Evolutionary conservation across 306 rosid species (phyloP).

Genomic region (Trifolium fragiferum): DNA sequence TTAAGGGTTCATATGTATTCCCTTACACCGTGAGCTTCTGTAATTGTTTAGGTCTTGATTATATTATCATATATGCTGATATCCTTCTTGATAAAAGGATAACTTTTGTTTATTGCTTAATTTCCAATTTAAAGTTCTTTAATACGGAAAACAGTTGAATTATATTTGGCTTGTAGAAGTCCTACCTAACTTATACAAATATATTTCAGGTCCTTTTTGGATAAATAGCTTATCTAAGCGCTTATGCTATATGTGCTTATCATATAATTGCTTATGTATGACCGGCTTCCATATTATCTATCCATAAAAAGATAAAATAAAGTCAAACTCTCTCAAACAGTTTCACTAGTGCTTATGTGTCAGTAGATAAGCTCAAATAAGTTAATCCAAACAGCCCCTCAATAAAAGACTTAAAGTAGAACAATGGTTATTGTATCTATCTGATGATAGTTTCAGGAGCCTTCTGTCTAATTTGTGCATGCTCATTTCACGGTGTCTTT

Average conservation of each 20-base stretch:
- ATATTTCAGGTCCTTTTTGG: conserved; percentile 7
- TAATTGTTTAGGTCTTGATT: conserved; percentile 13
- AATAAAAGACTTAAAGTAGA: conserved; percentile 2
- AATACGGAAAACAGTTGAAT: conserved; percentile 11
- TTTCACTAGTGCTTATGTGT: background rate
- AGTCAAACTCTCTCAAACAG: background rate
- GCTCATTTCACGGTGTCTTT: conserved; percentile 1
- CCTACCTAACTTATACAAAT: conserved; percentile 9
- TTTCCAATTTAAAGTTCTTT: conserved; percentile 18
- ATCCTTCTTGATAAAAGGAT: conserved; percentile 27
- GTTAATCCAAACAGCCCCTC: background rate
- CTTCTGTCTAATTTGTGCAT: conserved; percentile 1
- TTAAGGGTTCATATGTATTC: conserved; percentile 10
- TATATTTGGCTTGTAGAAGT: conserved; percentile 9
- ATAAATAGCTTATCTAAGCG: background rate
- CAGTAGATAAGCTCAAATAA: background rate
- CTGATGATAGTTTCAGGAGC: conserved; percentile 25
- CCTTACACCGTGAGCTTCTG: conserved; percentile 8
- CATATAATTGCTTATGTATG: background rate
- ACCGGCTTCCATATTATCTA: background rate
- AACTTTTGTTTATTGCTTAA: background rate
- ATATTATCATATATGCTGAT: conserved; percentile 9
- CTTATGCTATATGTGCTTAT: background rate
- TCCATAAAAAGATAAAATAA: background rate
- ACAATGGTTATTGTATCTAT: conserved; percentile 6